Base-by-base conservation (phyloP, 108 stramenopile genomes). In the Skeletonema costatum region DNA sequence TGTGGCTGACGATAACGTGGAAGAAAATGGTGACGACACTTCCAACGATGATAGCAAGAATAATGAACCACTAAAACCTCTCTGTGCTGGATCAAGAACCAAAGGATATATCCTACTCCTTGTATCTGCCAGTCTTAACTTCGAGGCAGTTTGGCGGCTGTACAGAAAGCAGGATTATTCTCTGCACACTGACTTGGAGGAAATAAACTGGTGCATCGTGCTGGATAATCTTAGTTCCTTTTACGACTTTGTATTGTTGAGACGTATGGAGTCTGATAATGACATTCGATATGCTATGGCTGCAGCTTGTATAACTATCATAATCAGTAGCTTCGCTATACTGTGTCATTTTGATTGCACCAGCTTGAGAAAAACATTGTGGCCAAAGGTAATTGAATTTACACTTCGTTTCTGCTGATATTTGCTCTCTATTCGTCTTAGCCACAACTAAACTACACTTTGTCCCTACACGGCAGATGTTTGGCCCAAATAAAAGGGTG, bases 101-200 rank as follows among this genome's bases (percentile, higher is more conserved):
- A 93, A 89, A 67, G 90, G 92, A 44, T 93, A 93, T 66, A 74
- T 93, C 32, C 87, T 85, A 11, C 66, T 93, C 30, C 69, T 85
- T 38, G 63, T 89, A 7, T 83, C 89, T 13, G 76, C 81, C 36
- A 42, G 83, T 25, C 84, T 88, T 65, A 88, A 90, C 59, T 88
- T 70, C 68, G 56, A 80, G 63, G 76, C 84, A 5, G 84, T 83
- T 56, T 25, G 0, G 7, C 19, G 25, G 21, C 53, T 56, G 2
- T 10, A 39, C 25, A 62, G 70, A 35, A 73, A 78, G 44, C 1
- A 74, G 19, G 53, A 85, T 38, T 25, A 73, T 7, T 61, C 69
- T 62, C 46, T 65, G 35, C 62, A 69, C 21, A 5, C 9, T 21
- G 48, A 44, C 46, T 50, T 3, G 13, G 58, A 33, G 70, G 63